These are phyloP conservation scores for Gypsophila paniculata DNA, from an alignment of 179 eudicot genomes.

Conservation along the genomic window DNA sequence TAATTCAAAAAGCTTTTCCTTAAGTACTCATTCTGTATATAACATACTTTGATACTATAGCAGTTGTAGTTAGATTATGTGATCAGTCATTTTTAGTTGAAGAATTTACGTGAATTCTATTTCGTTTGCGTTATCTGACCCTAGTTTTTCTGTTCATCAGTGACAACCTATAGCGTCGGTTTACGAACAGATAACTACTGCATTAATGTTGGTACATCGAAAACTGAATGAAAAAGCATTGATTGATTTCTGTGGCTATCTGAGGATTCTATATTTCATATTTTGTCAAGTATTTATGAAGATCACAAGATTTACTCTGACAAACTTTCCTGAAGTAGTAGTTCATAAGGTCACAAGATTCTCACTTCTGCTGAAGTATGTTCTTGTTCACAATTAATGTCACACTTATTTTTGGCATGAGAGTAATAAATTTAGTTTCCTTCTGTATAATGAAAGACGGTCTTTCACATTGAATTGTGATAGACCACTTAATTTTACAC, in stretches of 20 bases:
- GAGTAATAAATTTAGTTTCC: too few species aligned
- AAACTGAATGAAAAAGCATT: conserved; percentile 8
- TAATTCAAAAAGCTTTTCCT: background rate
- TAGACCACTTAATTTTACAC: too few species aligned
- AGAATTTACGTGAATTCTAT: background rate
- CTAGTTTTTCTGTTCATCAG: background rate
- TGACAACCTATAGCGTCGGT: background rate
- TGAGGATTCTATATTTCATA: background rate
- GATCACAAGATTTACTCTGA: conserved; percentile 25
- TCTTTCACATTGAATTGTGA: too few species aligned
- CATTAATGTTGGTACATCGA: conserved; percentile 16
- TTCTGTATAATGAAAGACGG: background rate
- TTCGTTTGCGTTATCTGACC: background rate
- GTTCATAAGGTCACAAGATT: conserved; percentile 25
- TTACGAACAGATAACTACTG: conserved; percentile 12
- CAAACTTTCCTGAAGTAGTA: conserved; percentile 12
- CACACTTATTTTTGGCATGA: background rate
- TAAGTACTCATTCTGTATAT: conserved; percentile 16
- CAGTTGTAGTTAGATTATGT: background rate
- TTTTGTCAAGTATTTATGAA: conserved; percentile 20
- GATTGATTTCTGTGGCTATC: conserved; percentile 11
- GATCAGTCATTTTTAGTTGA: background rate
- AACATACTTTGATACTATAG: background rate
- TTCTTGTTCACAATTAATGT: background rate
- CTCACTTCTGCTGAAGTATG: background rate